Evolutionary conservation across 2,329 filamentous ascomycete species (phyloP), one percentile per base, ranked within the genome.

Genomic region (Sphaceloma murrayae): DNA sequence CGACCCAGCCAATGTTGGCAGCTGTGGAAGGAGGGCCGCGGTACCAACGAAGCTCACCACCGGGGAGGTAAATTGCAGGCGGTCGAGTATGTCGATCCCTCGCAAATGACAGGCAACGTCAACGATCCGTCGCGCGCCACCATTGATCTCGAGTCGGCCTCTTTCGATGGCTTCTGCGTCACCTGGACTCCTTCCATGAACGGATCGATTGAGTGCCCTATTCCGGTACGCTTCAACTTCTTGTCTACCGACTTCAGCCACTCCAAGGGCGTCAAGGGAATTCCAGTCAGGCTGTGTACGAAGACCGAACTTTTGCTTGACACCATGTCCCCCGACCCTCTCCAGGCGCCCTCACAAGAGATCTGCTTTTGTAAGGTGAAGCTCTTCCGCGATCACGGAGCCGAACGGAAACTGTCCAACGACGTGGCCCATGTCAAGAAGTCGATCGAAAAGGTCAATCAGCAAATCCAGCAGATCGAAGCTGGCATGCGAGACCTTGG

Each of bases 181-280:
- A 76, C 80, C 4, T 96, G 89, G 89, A 61, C 51, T 30, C 58
- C 60, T 21, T 82, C 86, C 0, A 63, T 74, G 31, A 80, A 79
- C 38, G 78, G 80, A 0, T 64, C 68, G 0, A 69, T 82, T 3
- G 87, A 95, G 55, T 91, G 87, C 61, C 84, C 79, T 38, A 78
- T 98, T 46, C 83, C 87, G 6, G 85, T 96, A 9, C 84, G 91
- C 34, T 98, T 96, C 72, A 98, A 98, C 66, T 98, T 98, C 59
- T 71, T 98, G 0, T 98, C 91, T 0, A 98, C 91, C 6, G 91
- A 98, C 60, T 98, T 96, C 60, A 96, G 89, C 62, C 91, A 96
- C 59, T 96, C 91, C 7, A 98, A 98, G 59, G 91, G 91, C 34
- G 91, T 98, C 38, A 98, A 96, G 64, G 91, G 91, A 26, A 95